Base-by-base conservation (phyloP, 768 basidiomycete genomes). In the Suillus fuscotomentosus region DNA sequence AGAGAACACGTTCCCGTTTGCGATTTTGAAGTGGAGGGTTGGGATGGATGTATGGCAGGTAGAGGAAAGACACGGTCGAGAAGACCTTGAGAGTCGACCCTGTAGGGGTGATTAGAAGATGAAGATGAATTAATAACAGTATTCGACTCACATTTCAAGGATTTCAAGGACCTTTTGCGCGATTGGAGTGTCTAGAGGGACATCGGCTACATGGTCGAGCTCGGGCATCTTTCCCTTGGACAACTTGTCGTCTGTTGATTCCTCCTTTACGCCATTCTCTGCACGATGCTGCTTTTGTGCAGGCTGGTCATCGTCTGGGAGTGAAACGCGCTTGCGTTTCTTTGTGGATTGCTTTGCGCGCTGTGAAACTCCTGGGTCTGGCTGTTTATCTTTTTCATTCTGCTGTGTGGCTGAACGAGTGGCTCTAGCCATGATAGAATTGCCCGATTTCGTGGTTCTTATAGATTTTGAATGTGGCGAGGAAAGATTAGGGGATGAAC, bases 61-160 rank as follows among this genome's bases (percentile, higher is more conserved):
- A 87, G 78, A 43, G 88, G 85, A 71, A 90, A 89, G 67, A 91
- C 88, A 69, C 92, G 88, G 80, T 94, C 91, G 11, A 94, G 86
- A 5, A 94, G 80, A 55, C 88, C 90, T 68, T 91, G 91, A 0
- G 82, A 82, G 74, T 94, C 92, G 65, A 86, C 77, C 69, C 90
- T 91, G 71, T 24, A 51, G 55, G 15, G n/a, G 38, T 62, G 57
- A 34, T 42, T 41, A n/a, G 11, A 43, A 43, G 6, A 38, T 2
- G 24, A 43, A 43, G 10, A 38, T 2, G 14, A 36, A 27, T 31
- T 41, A 48, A 60, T 20, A 15, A 22, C 20, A 0, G 27, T 8
- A 42, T 20, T n/a, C 38, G 17, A 78, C 82, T 65, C 65, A 88
- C 87, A 80, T 77, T 68, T 84, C 80, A 63, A 90, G 83, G 60